Conservation (phyloP, 495 filamentous ascomycete genomes). For the Annulohypoxylon nitens region DNA sequence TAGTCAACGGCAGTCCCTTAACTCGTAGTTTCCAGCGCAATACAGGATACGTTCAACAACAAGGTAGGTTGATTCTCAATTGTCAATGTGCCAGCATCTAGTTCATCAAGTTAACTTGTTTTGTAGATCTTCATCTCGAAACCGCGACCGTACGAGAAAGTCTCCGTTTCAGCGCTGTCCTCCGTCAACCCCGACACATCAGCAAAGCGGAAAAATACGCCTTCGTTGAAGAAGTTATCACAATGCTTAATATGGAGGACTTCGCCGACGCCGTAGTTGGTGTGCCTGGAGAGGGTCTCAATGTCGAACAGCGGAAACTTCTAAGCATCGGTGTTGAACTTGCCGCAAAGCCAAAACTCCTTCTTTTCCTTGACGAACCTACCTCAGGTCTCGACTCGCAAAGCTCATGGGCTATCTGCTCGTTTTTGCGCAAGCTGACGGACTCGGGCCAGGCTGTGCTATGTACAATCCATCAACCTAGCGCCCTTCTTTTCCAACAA, state of each 20-base stretch:
- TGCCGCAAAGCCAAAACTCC: slow-evolving; percentile 82
- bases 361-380: slow-evolving; percentile 69
- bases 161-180: slow-evolving; percentile 74
- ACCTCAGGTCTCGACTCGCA: slow-evolving; percentile 16
- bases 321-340: slow-evolving; percentile 90
- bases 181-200: slow-evolving; percentile 74
- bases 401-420: slow-evolving; percentile 19
- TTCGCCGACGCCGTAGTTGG: slow-evolving; percentile 82
- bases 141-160: slow-evolving; percentile 84
- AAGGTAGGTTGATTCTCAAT: slow-evolving; percentile 3
- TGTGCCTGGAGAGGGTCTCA: slow-evolving; percentile 79
- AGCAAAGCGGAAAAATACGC: slow-evolving; percentile 72
- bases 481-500: slow-evolving; percentile 13
- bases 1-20: slow-evolving; percentile 16
- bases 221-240: slow-evolving; percentile 83
- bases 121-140: slow-evolving; percentile 39
- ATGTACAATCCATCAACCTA: slow-evolving; percentile 17
- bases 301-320: slow-evolving; percentile 87
- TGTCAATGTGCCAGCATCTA: too few species aligned
- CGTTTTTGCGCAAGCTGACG: slow-evolving; percentile 8
- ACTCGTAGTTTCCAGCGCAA: slow-evolving; percentile 15
- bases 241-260: slow-evolving; percentile 78
- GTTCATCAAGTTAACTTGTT: not conserved
- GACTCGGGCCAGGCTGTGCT: slow-evolving; percentile 12
- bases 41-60: slow-evolving; percentile 17